A percentile compares a stretch with the other conserved stretches of the same genome.
phyloP scores from a whole-genome alignment of 2,329 filamentous ascomycete genomes.

The Lecanosticta acicola region DNA sequence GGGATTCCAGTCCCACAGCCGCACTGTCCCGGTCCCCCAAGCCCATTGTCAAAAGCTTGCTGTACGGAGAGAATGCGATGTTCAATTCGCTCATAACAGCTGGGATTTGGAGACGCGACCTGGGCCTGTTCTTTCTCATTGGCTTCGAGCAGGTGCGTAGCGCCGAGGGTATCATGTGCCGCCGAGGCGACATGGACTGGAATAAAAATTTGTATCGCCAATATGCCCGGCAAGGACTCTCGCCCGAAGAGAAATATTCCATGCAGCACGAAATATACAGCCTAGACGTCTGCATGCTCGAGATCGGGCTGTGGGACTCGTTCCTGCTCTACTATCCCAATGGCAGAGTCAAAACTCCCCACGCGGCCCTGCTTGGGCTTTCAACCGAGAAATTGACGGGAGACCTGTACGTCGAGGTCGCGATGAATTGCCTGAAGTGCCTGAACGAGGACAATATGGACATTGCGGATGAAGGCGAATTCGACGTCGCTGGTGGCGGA shows the following conservation, averaged over 20 bases:
- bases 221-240: constrained; percentile 42
- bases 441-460: constrained; percentile 22
- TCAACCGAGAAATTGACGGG: constrained; percentile 25
- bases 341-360: background rate
- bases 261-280: constrained; percentile 56
- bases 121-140: constrained; percentile 37
- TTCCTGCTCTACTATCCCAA: constrained; percentile 32
- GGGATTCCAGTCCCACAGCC: too few species aligned
- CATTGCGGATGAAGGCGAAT: constrained; percentile 12
- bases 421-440: constrained; percentile 31
- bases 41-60: too few species aligned
- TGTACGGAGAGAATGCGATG: too few species aligned
- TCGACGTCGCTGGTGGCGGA: constrained; percentile 13
- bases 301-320: constrained; percentile 47
- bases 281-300: constrained; percentile 49
- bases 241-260: constrained; percentile 36
- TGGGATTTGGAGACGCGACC: too few species aligned
- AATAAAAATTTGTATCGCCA: constrained; percentile 49
- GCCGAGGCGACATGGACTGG: constrained; percentile 37
- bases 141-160: constrained; percentile 43
- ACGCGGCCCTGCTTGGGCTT: constrained; percentile 1
- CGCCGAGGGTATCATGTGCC: constrained; percentile 31
- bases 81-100: too few species aligned
- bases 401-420: constrained; percentile 30
- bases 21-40: too few species aligned